A percentile compares a stretch with the other conserved stretches of the same genome.
Conservation (phyloP, 345 rosid species). For the Eucalyptus virginea region DNA sequence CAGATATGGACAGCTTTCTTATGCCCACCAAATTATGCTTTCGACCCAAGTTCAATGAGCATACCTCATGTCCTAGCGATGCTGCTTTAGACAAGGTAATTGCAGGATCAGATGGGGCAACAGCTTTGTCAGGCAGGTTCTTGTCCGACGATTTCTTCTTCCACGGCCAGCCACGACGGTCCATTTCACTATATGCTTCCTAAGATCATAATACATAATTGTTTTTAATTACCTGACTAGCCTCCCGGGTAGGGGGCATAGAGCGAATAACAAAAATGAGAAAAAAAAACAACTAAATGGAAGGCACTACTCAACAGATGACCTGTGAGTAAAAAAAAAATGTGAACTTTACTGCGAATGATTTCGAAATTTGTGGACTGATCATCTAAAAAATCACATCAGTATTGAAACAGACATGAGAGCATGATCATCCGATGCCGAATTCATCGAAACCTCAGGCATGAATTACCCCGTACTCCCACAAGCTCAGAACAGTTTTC, state of each 20-base stretch:
- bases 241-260: not conserved
- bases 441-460: not conserved
- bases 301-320: not conserved
- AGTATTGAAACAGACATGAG: not conserved
- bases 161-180: constrained; percentile 83
- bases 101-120: constrained; percentile 17
- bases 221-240: not conserved
- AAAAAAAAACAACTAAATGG: not conserved
- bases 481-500: not conserved
- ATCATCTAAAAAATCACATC: not conserved
- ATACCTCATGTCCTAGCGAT: constrained; percentile 37
- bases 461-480: not conserved
- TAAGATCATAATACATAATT: not conserved
- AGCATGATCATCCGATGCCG: not conserved
- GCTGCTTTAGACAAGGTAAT: constrained; percentile 32
- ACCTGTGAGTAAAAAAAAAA: not conserved
- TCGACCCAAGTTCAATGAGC: not conserved
- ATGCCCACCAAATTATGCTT: not conserved
- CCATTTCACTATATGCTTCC: constrained; percentile 23
- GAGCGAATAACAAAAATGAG: not conserved
- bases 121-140: constrained; percentile 13
- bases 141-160: constrained; percentile 67
- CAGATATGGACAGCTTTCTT: not conserved
- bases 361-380: not conserved
- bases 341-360: not conserved